Evolutionary conservation across 345 rosid genomes (phyloP).

Genomic region (Mercurialis annua): DNA sequence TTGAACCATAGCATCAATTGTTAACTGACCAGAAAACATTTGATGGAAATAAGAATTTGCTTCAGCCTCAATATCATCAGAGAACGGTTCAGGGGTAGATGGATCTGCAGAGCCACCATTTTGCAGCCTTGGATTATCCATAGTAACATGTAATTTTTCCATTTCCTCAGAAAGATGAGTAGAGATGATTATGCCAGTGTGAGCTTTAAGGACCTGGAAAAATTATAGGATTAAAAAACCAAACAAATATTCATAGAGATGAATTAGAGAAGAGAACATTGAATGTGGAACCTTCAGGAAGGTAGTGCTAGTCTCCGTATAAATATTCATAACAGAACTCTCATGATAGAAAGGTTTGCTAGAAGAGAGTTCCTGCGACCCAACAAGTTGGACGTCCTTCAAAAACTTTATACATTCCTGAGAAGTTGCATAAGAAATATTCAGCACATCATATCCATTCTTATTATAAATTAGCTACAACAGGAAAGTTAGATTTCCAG

Average conservation of each 20-base stretch:
- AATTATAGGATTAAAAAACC: slow-evolving; percentile 3
- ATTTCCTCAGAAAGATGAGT: slow-evolving; percentile 64
- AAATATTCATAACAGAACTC: slow-evolving; percentile 49
- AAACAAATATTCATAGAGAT: background rate
- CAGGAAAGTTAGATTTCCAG: background rate
- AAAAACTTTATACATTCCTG: slow-evolving; percentile 91
- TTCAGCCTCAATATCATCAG: slow-evolving; percentile 84
- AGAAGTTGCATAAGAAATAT: slow-evolving; percentile 25
- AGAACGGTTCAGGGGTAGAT: slow-evolving; percentile 58
- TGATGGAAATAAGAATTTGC: slow-evolving; percentile 94
- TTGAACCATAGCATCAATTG: slow-evolving; percentile 88
- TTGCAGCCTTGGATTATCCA: slow-evolving; percentile 60
- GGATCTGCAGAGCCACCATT: slow-evolving; percentile 68
- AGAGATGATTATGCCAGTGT: slow-evolving; percentile 42
- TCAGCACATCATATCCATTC: slow-evolving; percentile 13
- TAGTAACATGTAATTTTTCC: slow-evolving; percentile 53
- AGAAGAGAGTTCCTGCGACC: slow-evolving; percentile 60
- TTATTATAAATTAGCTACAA: slow-evolving; percentile 3
- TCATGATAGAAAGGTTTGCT: slow-evolving; percentile 54
- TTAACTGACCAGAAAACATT: slow-evolving; percentile 85
- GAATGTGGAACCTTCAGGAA: slow-evolving; percentile 60
- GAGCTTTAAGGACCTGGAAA: slow-evolving; percentile 64
- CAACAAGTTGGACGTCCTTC: slow-evolving; percentile 66
- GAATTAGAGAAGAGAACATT: background rate
- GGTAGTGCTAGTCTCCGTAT: slow-evolving; percentile 54